Conservation (phyloP, 2,329 filamentous ascomycete genomes). For the Diaporthe capsici region DNA sequence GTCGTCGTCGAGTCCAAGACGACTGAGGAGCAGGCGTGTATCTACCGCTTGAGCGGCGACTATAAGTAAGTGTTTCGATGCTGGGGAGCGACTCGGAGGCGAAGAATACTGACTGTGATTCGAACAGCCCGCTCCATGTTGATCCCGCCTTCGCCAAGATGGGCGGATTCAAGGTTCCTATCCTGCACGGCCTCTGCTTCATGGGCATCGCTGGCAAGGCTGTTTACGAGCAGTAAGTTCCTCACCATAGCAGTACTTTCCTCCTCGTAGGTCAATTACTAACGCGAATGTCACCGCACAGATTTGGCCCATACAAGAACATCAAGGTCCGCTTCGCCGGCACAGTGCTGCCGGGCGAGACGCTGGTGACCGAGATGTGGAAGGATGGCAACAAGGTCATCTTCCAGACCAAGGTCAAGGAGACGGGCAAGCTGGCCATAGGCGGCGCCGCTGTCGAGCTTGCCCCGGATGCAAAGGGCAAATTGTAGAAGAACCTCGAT, state of each 20-base stretch:
- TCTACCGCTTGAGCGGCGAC: conserved; percentile 95
- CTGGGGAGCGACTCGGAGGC: not conserved
- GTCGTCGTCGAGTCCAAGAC: conserved; percentile 88
- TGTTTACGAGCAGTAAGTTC: conserved; percentile 75
- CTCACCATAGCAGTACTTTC: too few relatives aligned
- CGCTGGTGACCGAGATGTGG: conserved; percentile 95
- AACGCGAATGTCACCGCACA: conserved; percentile 11
- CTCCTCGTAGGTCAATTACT: not conserved
- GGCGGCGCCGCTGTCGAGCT: conserved; percentile 85
- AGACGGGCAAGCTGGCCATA: conserved; percentile 92
- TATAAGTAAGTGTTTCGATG: conserved; percentile 72
- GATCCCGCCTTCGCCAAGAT: conserved; percentile 95
- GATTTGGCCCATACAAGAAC: conserved; percentile 86
- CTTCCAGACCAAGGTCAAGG: conserved; percentile 91
- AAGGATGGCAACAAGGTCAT: conserved; percentile 84
- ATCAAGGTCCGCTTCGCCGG: conserved; percentile 94
- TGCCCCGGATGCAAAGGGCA: conserved; percentile 54
- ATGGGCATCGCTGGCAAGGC: conserved; percentile 95
- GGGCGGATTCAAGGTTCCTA: conserved; percentile 93
- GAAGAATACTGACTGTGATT: not conserved
- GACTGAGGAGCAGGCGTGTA: conserved; percentile 88
- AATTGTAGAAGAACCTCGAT: conserved; percentile 43
- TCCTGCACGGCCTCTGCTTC: conserved; percentile 96
- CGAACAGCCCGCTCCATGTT: conserved; percentile 84
- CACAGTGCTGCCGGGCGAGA: conserved; percentile 87